phyloP scores from a whole-genome alignment of 140 eudicot species.

The Ambrosia hybrid region DNA sequence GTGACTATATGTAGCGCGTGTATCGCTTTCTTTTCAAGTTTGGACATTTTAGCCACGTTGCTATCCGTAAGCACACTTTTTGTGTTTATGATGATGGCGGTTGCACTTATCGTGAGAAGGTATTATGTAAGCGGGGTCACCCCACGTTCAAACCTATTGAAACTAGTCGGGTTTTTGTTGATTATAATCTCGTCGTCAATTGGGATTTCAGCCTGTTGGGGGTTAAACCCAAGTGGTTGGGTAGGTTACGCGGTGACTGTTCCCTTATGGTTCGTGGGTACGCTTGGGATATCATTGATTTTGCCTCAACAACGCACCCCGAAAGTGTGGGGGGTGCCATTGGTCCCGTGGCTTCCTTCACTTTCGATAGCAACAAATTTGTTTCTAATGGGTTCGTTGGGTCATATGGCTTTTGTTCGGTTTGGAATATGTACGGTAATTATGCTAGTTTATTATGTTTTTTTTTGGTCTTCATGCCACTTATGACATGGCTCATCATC shows the following conservation, averaged over 20 bases:
- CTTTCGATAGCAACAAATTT: constrained; percentile 67
- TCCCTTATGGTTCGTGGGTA: constrained; percentile 65
- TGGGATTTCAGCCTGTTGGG: constrained; percentile 71
- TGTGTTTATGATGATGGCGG: constrained; percentile 76
- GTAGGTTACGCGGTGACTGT: constrained; percentile 52
- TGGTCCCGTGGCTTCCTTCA: constrained; percentile 91
- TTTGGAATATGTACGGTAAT: constrained; percentile 64
- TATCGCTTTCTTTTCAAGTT: constrained; percentile 65
- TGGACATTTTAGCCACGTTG: constrained; percentile 50
- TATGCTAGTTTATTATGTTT: constrained; percentile 70
- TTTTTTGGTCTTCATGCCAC: constrained; percentile 91
- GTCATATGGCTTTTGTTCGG: constrained; percentile 60
- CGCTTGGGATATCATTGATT: constrained; percentile 51
- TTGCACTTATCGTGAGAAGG: constrained; percentile 65
- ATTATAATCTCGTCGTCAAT: constrained; percentile 58
- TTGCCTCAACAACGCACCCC: constrained; percentile 67
- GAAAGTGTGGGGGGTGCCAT: constrained; percentile 85
- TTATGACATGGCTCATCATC: constrained; percentile 74
- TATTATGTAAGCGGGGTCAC: constrained; percentile 61
- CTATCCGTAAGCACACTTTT: constrained; percentile 65
- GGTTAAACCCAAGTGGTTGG: constrained; percentile 48
- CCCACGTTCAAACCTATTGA: constrained; percentile 35
- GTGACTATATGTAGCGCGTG: constrained; percentile 45
- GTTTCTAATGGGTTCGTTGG: constrained; percentile 81
- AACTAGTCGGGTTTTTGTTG: constrained; percentile 48